Conservation (phyloP, 192 early-diverging fungal genomes). For the Gonapodya sp. region DNA sequence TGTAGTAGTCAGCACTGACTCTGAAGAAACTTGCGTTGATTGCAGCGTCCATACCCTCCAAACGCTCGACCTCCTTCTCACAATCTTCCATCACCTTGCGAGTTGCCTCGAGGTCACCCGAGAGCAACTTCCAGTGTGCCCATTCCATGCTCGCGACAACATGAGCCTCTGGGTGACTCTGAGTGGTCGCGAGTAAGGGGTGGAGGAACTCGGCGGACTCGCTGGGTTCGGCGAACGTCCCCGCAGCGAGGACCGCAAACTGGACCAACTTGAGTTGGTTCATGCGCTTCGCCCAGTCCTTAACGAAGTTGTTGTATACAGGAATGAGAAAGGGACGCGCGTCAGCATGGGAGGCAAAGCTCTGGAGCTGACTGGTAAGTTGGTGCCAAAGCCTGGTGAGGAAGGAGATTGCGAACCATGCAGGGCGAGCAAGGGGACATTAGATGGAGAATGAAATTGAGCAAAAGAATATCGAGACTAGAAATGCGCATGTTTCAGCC, state of each 20-base stretch:
- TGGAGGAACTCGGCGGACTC: slow-evolving; percentile 69
- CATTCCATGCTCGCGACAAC: slow-evolving; percentile 77
- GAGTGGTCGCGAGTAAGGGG: slow-evolving; percentile 40
- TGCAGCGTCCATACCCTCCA: slow-evolving; percentile 68
- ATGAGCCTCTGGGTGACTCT: slow-evolving; percentile 40
- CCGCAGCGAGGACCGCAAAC: slow-evolving; percentile 64
- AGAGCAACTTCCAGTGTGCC: slow-evolving; percentile 69
- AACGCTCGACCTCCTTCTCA: slow-evolving; percentile 68
- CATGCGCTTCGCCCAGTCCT: slow-evolving; percentile 90
- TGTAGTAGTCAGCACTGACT: slow-evolving; percentile 93
- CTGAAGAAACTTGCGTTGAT: slow-evolving; percentile 93
- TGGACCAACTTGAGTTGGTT: slow-evolving; percentile 84
- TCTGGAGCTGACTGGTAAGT: slow-evolving; percentile 69
- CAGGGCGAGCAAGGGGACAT: not conserved
- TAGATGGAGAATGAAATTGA: not conserved
- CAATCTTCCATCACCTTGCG: slow-evolving; percentile 74
- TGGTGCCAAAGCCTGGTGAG: slow-evolving; percentile 90
- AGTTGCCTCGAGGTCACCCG: slow-evolving; percentile 74
- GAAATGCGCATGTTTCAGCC: too few relatives aligned
- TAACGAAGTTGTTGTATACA: slow-evolving; percentile 83
- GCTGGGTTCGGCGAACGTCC: slow-evolving; percentile 37
- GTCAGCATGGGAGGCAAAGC: slow-evolving; percentile 66
- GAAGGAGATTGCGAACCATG: not conserved
- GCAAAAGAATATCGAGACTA: not conserved
- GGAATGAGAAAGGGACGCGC: slow-evolving; percentile 68